Evolutionary conservation across 805 yeast genomes (phyloP).

Genomic region (Hanseniaspora lachancei): DNA sequence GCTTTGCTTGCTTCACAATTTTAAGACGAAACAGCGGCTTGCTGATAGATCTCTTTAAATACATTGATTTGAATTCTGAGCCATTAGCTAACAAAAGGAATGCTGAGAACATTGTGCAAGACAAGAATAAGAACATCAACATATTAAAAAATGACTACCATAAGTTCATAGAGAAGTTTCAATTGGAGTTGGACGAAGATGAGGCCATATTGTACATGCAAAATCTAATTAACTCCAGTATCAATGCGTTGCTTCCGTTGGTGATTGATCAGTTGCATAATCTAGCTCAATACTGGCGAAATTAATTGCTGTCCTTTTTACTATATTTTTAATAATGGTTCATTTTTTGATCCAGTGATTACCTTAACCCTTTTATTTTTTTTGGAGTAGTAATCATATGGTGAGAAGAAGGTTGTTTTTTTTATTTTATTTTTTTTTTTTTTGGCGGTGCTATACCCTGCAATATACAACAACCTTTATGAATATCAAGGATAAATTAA

Average conservation of each 20-base stretch:
- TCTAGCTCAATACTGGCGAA: constrained; percentile 95
- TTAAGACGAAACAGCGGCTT: constrained; percentile 78
- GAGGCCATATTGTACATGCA: constrained; percentile 94
- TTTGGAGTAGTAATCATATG: no score
- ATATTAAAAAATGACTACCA: constrained; percentile 9
- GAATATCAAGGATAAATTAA: no score
- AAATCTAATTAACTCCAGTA: constrained; percentile 83
- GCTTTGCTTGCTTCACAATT: constrained; percentile 88
- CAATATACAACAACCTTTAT: no score
- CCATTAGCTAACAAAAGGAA: not conserved
- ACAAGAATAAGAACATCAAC: not conserved
- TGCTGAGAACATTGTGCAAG: not conserved
- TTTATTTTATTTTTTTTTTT: no score
- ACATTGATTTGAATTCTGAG: constrained; percentile 22
- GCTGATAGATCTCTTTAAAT: constrained; percentile 77
- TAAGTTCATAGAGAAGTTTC: constrained; percentile 82
- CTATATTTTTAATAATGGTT: no score
- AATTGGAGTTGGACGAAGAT: constrained; percentile 85
- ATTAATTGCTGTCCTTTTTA: constrained; percentile 29
- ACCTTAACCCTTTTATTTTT: not conserved
- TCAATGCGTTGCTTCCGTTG: constrained; percentile 82
- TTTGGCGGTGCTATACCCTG: no score
- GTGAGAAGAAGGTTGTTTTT: no score
- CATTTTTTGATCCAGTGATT: not conserved
- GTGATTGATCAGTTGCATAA: constrained; percentile 91